These are phyloP conservation scores for Neurospora terricola DNA, from an alignment of 495 filamentous ascomycete species.

Conservation along the genomic window DNA sequence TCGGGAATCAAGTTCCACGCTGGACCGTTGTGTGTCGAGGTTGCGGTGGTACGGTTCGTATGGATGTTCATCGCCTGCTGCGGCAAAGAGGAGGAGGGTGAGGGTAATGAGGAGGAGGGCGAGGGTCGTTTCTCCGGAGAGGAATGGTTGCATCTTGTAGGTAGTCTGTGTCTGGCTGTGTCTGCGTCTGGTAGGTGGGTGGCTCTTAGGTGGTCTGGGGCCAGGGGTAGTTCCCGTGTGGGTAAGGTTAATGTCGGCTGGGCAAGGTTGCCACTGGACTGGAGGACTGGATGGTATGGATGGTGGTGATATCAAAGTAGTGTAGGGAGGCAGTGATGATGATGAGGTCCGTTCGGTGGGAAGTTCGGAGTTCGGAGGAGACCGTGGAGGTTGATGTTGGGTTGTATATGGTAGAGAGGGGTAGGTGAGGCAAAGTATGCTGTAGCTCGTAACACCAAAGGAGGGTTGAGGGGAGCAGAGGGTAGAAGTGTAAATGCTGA, in stretches of 20 bases:
- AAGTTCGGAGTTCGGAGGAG: no score
- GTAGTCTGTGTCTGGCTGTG: no score
- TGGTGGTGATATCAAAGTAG: no score
- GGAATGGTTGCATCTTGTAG: constrained; percentile 8
- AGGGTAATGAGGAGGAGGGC: not conserved
- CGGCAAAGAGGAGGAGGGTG: not conserved
- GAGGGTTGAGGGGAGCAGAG: not conserved
- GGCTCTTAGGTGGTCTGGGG: no score
- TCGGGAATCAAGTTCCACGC: not conserved
- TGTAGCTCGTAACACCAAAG: not conserved
- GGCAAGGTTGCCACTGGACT: no score
- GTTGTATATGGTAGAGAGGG: not conserved
- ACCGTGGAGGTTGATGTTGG: not conserved
- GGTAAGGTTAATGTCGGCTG: no score
- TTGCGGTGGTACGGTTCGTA: not conserved
- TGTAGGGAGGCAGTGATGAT: no score
- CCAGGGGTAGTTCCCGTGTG: no score
- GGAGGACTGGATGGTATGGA: no score
- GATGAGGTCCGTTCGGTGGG: no score
- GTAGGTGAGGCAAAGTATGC: not conserved
- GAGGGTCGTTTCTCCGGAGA: constrained; percentile 4
- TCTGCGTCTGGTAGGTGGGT: no score
- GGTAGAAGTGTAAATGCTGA: not conserved
- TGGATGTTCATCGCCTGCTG: not conserved
- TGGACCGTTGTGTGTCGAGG: not conserved